Base-by-base conservation (phyloP, 345 rosid species). In the Gossypium ekmanianum region DNA sequence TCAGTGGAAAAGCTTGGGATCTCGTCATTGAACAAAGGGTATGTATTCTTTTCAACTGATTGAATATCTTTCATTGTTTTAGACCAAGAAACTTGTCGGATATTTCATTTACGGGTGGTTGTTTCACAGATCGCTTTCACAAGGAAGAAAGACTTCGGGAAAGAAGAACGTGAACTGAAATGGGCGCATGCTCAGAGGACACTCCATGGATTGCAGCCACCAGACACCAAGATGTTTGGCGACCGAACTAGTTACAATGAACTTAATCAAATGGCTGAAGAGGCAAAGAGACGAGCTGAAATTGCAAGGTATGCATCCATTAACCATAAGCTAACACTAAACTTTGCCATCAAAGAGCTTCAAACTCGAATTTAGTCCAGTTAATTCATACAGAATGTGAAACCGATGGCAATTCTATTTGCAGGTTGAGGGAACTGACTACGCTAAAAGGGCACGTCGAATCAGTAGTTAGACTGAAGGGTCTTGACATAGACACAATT, bases 11-110 rank as follows among this genome's bases (percentile, higher is more conserved):
- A 77, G 90, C 92, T 16, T 85, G 88, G 89, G 90, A 89, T 74
- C 92, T 89, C 69, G 86, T 87, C 68, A 85, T 89, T 1, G 87
- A 89, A 72, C 92, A 87, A 77, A 81, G 90, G 85, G 90, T 88
- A 88, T 63, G 71, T 22, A 34, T 29, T 20, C 26, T 57, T 57
- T 59, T 4, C 0, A 17, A 47, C 56, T 34, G 39, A 6, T n/a
- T 20, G 6, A 24, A 45, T 7, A 16, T 29, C 2, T 13, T 29
- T 6, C 57, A 16, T 58, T 50, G 29, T 52, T 16, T 27, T 8
- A 11, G 17, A 5, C 68, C 45, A 1, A 20, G 11, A 24, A 26
- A 27, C 29, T 63, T 63, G 43, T 76, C 74, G 62, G 74, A 47
- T 73, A 2, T 66, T 34, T 50, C 17, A 57, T 66, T n/a, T 57